Conservation (phyloP, 176 grass and related monocot genomes). For the Paspalum vaginatum region DNA sequence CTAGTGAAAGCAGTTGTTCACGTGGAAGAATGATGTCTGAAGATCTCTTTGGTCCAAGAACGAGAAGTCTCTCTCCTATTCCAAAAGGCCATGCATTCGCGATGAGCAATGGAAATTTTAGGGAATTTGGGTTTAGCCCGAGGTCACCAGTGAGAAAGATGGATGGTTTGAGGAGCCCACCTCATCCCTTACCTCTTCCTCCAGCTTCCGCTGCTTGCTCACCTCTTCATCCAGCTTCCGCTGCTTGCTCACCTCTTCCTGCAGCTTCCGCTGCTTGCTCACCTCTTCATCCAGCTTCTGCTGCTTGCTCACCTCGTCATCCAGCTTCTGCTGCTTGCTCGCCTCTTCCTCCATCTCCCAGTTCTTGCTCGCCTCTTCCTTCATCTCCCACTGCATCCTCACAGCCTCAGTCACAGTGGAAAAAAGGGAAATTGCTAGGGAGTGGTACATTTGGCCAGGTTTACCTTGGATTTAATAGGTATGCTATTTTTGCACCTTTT, state of each 20-base stretch:
- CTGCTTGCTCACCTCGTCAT: slow-evolving; percentile 43
- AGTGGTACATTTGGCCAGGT: slow-evolving; percentile 93
- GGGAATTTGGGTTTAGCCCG: slow-evolving; percentile 58
- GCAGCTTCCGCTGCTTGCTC: slow-evolving; percentile 18
- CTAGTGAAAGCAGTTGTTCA: slow-evolving; percentile 46
- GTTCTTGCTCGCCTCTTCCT: slow-evolving; percentile 44
- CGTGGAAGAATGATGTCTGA: slow-evolving; percentile 56
- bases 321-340: slow-evolving; percentile 36
- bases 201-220: slow-evolving; percentile 42
- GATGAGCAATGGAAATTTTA: slow-evolving; percentile 51
- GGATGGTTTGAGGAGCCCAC: slow-evolving; percentile 68
- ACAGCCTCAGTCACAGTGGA: slow-evolving; percentile 61
- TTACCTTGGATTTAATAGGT: slow-evolving; percentile 97
- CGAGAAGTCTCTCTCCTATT: slow-evolving; percentile 54
- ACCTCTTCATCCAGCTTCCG: slow-evolving; percentile 39
- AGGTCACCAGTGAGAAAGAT: slow-evolving; percentile 53
- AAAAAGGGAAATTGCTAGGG: slow-evolving; percentile 82
- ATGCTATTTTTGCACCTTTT: slow-evolving; percentile 6
- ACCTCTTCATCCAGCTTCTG: slow-evolving; percentile 23
- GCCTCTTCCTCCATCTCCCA: slow-evolving; percentile 46
- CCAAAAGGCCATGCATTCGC: slow-evolving; percentile 48
- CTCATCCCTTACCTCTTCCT: slow-evolving; percentile 79
- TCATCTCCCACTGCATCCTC: slow-evolving; percentile 44
- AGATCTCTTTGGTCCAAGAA: slow-evolving; percentile 57
- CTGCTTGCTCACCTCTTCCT: slow-evolving; percentile 2